Percentiles rank a stretch among this genome's conserved stretches.
Evolutionary conservation across 441 rosid genomes (phyloP).

Genomic region (Erodium moschatum): DNA sequence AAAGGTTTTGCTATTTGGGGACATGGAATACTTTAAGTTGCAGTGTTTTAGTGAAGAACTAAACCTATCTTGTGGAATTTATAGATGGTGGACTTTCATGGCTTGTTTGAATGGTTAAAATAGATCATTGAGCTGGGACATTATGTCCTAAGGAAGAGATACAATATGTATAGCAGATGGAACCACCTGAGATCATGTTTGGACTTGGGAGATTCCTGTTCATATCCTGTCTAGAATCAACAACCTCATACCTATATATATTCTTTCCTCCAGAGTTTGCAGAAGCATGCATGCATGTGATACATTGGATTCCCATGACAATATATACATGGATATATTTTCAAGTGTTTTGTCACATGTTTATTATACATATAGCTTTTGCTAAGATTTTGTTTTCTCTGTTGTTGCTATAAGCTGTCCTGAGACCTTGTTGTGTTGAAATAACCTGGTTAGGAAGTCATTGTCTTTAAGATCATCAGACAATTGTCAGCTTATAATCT

Average conservation of each 20-base stretch:
- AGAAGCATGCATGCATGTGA: background rate
- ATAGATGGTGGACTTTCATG: no score
- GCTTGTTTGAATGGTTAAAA: no score
- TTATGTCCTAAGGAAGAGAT: background rate
- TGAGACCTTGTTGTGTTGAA: background rate
- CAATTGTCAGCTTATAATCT: background rate
- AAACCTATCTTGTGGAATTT: no score
- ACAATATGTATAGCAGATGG: background rate
- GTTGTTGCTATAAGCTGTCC: background rate
- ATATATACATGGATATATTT: background rate
- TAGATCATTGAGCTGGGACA: background rate
- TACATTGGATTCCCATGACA: background rate
- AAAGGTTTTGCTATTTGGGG: no score
- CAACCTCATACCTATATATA: background rate
- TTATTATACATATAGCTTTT: background rate
- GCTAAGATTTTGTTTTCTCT: background rate
- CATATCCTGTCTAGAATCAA: background rate
- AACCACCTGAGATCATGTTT: background rate
- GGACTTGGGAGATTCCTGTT: background rate
- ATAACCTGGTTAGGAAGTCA: background rate
- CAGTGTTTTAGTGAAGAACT: no score
- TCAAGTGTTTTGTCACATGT: background rate
- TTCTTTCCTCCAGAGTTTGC: background rate
- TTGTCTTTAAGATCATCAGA: slow-evolving; percentile 7
- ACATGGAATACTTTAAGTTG: no score